Evolutionary conservation across 192 early-diverging fungal species (phyloP).

Genomic region (Irineochytrium annulatum): DNA sequence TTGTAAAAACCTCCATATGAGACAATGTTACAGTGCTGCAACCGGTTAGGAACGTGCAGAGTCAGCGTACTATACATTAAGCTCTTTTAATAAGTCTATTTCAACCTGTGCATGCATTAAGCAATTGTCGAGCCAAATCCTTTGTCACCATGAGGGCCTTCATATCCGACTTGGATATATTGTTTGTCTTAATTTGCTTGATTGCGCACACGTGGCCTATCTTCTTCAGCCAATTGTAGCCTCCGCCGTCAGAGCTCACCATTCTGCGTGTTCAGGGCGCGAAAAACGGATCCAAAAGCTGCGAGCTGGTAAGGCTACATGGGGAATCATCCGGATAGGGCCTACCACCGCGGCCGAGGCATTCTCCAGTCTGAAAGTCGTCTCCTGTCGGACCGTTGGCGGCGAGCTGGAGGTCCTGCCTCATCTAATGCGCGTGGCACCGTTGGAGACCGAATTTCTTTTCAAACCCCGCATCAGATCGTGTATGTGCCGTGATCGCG

Average conservation of each 20-base stretch:
- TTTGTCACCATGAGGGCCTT: conserved; percentile 37
- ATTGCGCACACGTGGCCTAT: conserved; percentile 42
- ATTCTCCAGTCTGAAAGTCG: conserved; percentile 38
- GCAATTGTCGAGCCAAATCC: not conserved
- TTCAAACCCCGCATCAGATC: too few relatives aligned
- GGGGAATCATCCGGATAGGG: not conserved
- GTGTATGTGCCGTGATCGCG: too few relatives aligned
- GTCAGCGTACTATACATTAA: conserved; percentile 24
- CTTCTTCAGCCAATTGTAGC: not conserved
- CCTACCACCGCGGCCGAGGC: conserved; percentile 33
- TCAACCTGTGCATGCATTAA: conserved; percentile 27
- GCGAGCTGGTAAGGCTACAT: conserved; percentile 1
- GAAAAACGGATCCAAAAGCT: conserved; percentile 43
- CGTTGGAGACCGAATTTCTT: too few relatives aligned
- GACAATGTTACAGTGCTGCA: conserved; percentile 47
- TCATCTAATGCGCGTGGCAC: too few relatives aligned
- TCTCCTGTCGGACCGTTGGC: too few relatives aligned
- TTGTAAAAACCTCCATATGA: conserved; percentile 41
- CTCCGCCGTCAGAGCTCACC: not conserved
- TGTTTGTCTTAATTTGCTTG: conserved; percentile 41
- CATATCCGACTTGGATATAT: conserved; percentile 27
- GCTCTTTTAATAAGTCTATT: conserved; percentile 46
- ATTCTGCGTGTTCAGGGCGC: conserved; percentile 35
- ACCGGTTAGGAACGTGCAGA: not conserved
- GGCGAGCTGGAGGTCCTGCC: too few relatives aligned